Evolutionary conservation across 2,329 filamentous ascomycete species (phyloP).

Genomic region (Basipetospora sp.): DNA sequence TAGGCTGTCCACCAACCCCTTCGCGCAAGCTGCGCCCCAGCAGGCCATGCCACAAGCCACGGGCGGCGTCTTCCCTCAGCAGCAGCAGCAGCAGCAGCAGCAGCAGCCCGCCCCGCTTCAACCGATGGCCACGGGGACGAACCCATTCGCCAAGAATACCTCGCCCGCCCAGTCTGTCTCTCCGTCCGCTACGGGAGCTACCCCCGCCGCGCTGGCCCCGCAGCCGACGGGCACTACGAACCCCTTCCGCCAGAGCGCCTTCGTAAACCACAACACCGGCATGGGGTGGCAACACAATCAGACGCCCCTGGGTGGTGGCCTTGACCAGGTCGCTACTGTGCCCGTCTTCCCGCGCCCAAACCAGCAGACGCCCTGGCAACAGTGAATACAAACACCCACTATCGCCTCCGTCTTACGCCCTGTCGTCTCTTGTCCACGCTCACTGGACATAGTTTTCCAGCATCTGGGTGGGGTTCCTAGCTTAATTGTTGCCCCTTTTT

Average conservation of each 20-base stretch:
- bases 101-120: slow-evolving; percentile 24
- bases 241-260: slow-evolving; percentile 80
- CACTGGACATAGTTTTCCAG: too few species aligned
- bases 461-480: too few species aligned
- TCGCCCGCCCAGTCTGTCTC: slow-evolving; percentile 10
- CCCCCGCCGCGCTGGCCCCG: slow-evolving; percentile 41
- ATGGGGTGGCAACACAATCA: slow-evolving; percentile 74
- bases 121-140: slow-evolving; percentile 39
- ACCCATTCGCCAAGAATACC: slow-evolving; percentile 37
- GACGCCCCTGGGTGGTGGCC: slow-evolving; percentile 63
- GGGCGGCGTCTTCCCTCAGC: slow-evolving; percentile 6
- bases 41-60: slow-evolving; percentile 16
- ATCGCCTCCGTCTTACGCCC: background rate
- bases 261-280: slow-evolving; percentile 78
- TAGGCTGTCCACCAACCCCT: slow-evolving; percentile 71
- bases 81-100: slow-evolving; percentile 11
- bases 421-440: slow-evolving; percentile 2
- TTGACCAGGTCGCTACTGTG: slow-evolving; percentile 66
- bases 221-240: slow-evolving; percentile 84
- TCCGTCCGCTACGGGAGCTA: slow-evolving; percentile 19
- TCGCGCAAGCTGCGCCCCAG: slow-evolving; percentile 51
- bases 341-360: slow-evolving; percentile 75
- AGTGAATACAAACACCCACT: too few species aligned
- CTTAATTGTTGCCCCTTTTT: too few species aligned
- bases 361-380: slow-evolving; percentile 47